Percentiles rank a stretch among this genome's conserved stretches.
Evolutionary conservation across 768 basidiomycete species (phyloP).

Genomic region (Inosperma sp.): DNA sequence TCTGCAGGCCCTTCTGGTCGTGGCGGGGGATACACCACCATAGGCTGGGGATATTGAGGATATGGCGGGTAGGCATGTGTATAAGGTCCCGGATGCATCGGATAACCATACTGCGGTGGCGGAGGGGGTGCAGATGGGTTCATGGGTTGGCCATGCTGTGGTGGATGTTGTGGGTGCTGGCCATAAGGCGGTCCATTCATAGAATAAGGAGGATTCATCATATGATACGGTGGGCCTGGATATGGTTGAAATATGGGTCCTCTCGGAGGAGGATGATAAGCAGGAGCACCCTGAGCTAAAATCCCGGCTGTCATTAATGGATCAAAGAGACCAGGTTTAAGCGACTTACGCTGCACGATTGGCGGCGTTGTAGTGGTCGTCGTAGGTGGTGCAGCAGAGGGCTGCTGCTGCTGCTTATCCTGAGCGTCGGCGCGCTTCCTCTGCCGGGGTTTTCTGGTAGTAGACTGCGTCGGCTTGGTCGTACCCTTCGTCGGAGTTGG

Average conservation of each 20-base stretch:
- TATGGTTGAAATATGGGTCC: conserved; percentile 51
- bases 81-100: conserved; percentile 50
- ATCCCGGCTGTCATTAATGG: conserved; percentile 11
- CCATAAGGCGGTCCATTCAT: conserved; percentile 50
- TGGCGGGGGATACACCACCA: conserved; percentile 63
- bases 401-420: conserved; percentile 18
- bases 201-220: conserved; percentile 72
- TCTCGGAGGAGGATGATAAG: conserved; percentile 31
- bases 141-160: conserved; percentile 31
- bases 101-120: conserved; percentile 49
- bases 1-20: conserved; percentile 33
- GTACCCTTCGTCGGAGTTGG: conserved; percentile 39
- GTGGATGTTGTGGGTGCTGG: conserved; percentile 33
- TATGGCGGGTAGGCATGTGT: conserved; percentile 58
- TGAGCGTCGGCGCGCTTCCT: conserved; percentile 39
- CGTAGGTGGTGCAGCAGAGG: conserved; percentile 21
- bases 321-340: conserved; percentile 12
- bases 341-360: conserved; percentile 23
- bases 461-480: conserved; percentile 41
- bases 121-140: conserved; percentile 32
- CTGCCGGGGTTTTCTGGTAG: conserved; percentile 51
- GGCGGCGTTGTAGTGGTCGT: conserved; percentile 18
- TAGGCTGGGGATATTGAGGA: conserved; percentile 60
- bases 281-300: conserved; percentile 22
- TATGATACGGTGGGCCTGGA: conserved; percentile 46